Conservation (phyloP, 805 yeast species). For the Starmera amethionina region DNA sequence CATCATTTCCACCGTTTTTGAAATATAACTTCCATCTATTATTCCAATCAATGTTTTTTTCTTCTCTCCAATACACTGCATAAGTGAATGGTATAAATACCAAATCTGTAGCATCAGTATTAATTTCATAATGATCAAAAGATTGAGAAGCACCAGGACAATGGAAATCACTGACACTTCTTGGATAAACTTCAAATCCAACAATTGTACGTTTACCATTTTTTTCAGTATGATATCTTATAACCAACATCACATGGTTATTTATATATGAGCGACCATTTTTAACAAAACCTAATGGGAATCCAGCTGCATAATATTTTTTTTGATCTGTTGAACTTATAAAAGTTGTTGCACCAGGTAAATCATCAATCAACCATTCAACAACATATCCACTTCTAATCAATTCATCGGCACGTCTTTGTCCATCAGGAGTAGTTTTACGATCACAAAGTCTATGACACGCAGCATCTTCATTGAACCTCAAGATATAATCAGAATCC, state of each 20-base stretch:
- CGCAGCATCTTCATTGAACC: conserved; percentile 52
- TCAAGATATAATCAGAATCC: conserved; percentile 60
- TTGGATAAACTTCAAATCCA: conserved; percentile 86
- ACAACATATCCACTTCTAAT: conserved; percentile 64
- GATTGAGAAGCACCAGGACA: conserved; percentile 71
- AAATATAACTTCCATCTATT: conserved; percentile 69
- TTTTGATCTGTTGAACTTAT: conserved; percentile 45
- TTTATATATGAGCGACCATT: conserved; percentile 54
- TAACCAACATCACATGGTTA: conserved; percentile 75
- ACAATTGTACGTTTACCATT: conserved; percentile 50
- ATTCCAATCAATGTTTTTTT: conserved; percentile 49
- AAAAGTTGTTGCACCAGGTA: conserved; percentile 85
- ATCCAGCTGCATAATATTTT: conserved; percentile 78
- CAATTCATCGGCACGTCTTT: conserved; percentile 48
- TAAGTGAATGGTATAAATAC: conserved; percentile 65
- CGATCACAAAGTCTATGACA: conserved; percentile 66
- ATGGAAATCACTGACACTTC: conserved; percentile 52
- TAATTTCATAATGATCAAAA: conserved; percentile 46
- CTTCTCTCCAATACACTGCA: conserved; percentile 85
- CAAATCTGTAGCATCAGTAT: conserved; percentile 29
- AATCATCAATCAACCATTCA: conserved; percentile 75
- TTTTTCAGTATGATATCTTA: conserved; percentile 53
- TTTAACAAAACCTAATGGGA: conserved; percentile 68
- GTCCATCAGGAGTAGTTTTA: conserved; percentile 38
- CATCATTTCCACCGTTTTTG: conserved; percentile 38